A percentile compares a stretch with the other conserved stretches of the same genome.
phyloP scores from a whole-genome alignment of 2,329 filamentous ascomycete species.

The Leptosphaerulina australis region DNA sequence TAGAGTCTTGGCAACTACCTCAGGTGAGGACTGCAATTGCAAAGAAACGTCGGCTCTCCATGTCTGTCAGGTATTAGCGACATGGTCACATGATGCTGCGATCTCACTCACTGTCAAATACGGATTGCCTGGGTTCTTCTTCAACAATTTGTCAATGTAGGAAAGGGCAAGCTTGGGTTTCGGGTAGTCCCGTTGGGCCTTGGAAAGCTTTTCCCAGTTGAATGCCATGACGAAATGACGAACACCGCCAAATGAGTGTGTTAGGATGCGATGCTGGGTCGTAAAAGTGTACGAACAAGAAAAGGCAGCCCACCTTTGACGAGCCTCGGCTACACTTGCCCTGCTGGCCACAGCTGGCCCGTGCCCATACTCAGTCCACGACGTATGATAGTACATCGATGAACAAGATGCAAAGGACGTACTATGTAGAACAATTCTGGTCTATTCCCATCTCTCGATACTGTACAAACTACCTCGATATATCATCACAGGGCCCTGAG shows the following conservation, averaged over 20 bases:
- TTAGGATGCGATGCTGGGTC: slow-evolving; percentile 6
- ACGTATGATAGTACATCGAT: no score
- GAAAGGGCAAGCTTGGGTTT: slow-evolving; percentile 45
- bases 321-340: slow-evolving; percentile 22
- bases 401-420: no score
- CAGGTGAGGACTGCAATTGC: slow-evolving; percentile 21
- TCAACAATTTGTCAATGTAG: slow-evolving; percentile 42
- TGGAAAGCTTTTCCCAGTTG: slow-evolving; percentile 45
- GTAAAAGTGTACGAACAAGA: slow-evolving; percentile 17
- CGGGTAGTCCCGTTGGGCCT: slow-evolving; percentile 40
- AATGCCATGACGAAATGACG: slow-evolving; percentile 41
- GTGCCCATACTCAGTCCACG: no score
- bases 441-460: no score
- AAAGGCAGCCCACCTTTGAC: slow-evolving; percentile 25
- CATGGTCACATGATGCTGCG: not conserved
- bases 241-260: slow-evolving; percentile 2
- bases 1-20: slow-evolving; percentile 21
- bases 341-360: not conserved
- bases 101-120: slow-evolving; percentile 37
- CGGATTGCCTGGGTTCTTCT: slow-evolving; percentile 46
- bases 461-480: no score
- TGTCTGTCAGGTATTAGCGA: slow-evolving; percentile 25
- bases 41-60: slow-evolving; percentile 42
- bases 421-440: no score
- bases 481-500: not conserved